These are phyloP conservation scores for Tothia fuscella DNA, from an alignment of 2,329 filamentous ascomycete species.

Conservation along the genomic window DNA sequence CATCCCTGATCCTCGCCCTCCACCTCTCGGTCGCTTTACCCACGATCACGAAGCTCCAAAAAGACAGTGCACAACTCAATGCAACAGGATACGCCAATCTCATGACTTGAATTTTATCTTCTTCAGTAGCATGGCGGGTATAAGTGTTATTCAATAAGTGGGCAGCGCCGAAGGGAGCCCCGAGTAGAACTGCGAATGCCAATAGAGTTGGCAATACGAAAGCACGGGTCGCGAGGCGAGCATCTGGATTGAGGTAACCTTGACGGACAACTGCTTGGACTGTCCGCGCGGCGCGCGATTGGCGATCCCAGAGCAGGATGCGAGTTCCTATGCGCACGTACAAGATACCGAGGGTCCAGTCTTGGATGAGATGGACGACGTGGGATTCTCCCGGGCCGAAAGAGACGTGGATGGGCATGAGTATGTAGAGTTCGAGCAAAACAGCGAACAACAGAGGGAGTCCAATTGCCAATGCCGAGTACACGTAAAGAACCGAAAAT, in stretches of 20 bases:
- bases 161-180: constrained; percentile 51
- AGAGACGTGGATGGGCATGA: constrained; percentile 60
- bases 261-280: constrained; percentile 58
- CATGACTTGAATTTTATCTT: constrained; percentile 31
- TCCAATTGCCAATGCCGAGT: constrained; percentile 60
- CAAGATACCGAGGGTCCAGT: constrained; percentile 86
- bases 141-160: constrained; percentile 34
- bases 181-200: constrained; percentile 50
- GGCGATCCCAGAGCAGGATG: constrained; percentile 54
- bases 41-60: constrained; percentile 39
- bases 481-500: constrained; percentile 58
- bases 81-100: constrained; percentile 63
- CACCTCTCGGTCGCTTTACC: constrained; percentile 56
- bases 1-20: constrained; percentile 75
- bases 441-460: constrained; percentile 71
- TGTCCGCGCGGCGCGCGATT: constrained; percentile 60
- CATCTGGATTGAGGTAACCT: constrained; percentile 68
- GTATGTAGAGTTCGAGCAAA: constrained; percentile 75
- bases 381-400: constrained; percentile 40
- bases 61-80: constrained; percentile 32
- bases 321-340: constrained; percentile 73
- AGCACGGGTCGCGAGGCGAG: constrained; percentile 66
- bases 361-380: constrained; percentile 76
- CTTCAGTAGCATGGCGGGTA: constrained; percentile 30
- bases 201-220: constrained; percentile 68